Evolutionary conservation across 83 land plant genomes (phyloP).

Genomic region (Thuja plicata): DNA sequence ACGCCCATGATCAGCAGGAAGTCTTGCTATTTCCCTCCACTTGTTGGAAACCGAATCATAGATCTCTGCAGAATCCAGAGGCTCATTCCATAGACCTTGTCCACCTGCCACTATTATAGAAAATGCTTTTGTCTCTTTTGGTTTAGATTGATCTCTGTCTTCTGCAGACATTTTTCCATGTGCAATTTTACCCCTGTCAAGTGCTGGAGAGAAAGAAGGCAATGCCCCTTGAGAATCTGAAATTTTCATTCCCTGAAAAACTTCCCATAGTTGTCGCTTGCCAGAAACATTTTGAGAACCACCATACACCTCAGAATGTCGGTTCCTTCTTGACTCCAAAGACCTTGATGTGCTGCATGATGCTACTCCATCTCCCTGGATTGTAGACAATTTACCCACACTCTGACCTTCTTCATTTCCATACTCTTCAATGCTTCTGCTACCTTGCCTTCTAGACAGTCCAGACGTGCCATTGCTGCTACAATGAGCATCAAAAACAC

Average conservation of each 20-base stretch:
- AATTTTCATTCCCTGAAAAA: slow-evolving; percentile 24
- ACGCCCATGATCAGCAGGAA: slow-evolving; percentile 65
- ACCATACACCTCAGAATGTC: slow-evolving; percentile 65
- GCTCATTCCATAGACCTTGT: slow-evolving; percentile 70
- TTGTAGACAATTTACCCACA: background rate
- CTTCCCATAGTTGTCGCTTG: slow-evolving; percentile 43
- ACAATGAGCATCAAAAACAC: slow-evolving; percentile 46
- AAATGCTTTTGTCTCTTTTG: slow-evolving; percentile 23
- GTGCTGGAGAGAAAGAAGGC: background rate
- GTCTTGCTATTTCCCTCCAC: slow-evolving; percentile 67
- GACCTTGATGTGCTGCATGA: slow-evolving; percentile 13
- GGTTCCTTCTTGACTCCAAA: slow-evolving; percentile 20
- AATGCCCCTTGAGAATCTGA: slow-evolving; percentile 7
- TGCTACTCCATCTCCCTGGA: slow-evolving; percentile 29
- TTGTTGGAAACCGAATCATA: slow-evolving; percentile 62
- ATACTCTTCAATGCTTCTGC: slow-evolving; percentile 6
- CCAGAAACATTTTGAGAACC: slow-evolving; percentile 65
- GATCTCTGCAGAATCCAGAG: slow-evolving; percentile 68
- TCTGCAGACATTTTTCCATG: background rate
- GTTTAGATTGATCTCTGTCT: slow-evolving; percentile 14
- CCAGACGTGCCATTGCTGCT: slow-evolving; percentile 11
- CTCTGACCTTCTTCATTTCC: background rate
- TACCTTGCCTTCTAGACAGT: slow-evolving; percentile 16
- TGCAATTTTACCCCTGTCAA: slow-evolving; percentile 17
- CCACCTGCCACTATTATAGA: slow-evolving; percentile 80